A percentile compares a stretch with the other conserved stretches of the same genome.
Evolutionary conservation across 306 rosid species (phyloP).

Genomic region (Echinosophora koreensis): DNA sequence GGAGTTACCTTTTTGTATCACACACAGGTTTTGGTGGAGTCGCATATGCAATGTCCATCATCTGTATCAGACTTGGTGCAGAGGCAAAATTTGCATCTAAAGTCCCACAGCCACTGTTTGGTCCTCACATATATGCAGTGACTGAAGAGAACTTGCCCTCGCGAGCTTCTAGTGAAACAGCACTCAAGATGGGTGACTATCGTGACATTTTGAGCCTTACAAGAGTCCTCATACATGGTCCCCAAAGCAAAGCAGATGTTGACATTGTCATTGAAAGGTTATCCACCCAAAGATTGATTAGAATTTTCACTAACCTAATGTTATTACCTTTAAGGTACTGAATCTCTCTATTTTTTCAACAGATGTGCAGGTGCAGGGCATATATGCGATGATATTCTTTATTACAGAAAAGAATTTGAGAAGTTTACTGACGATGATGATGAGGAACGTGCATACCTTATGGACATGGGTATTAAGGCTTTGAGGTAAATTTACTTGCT

Average conservation of each 20-base stretch:
- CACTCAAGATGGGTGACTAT: constrained; percentile 82
- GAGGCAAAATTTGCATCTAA: constrained; percentile 58
- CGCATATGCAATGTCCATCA: constrained; percentile 85
- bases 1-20: constrained; percentile 81
- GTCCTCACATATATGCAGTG: constrained; percentile 44
- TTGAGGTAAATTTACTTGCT: constrained; percentile 60
- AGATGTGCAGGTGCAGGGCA: constrained; percentile 94
- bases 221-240: constrained; percentile 82
- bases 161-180: constrained; percentile 69
- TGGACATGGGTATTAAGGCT: constrained; percentile 89
- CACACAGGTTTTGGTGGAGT: constrained; percentile 98
- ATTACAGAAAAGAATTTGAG: constrained; percentile 71
- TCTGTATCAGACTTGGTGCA: constrained; percentile 72
- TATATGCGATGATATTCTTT: constrained; percentile 81
- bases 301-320: constrained; percentile 14
- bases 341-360: constrained; percentile 47
- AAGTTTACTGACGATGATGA: constrained; percentile 69
- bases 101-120: constrained; percentile 54
- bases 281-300: constrained; percentile 9
- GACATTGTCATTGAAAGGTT: constrained; percentile 87
- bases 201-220: constrained; percentile 95
- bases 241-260: constrained; percentile 90
- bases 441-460: constrained; percentile 69
- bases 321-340: constrained; percentile 39
- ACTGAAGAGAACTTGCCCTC: constrained; percentile 55